A percentile compares a stretch with the other conserved stretches of the same genome.
phyloP scores from a whole-genome alignment of 371 early-diverging fungal species.

The Batkoa obscura region DNA sequence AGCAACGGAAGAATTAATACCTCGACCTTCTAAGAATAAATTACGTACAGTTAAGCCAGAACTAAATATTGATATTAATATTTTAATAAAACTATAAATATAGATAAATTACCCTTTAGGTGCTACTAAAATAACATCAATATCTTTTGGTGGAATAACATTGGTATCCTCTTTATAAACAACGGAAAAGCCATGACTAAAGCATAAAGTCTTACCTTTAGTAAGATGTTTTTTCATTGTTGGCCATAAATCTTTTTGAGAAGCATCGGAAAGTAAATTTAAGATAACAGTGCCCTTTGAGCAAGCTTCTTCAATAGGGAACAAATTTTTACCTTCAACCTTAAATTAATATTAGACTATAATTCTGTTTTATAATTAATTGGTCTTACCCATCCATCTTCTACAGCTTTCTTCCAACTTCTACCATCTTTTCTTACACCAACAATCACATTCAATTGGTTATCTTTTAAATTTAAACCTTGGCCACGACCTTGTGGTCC shows the following conservation, averaged over 20 bases:
- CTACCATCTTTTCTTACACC: slow-evolving; percentile 82
- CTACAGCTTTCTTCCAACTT: slow-evolving; percentile 81
- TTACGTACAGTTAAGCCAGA: slow-evolving; percentile 92
- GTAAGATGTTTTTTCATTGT: slow-evolving; percentile 73
- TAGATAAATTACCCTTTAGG: slow-evolving; percentile 50
- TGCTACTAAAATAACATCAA: slow-evolving; percentile 90
- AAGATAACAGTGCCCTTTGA: slow-evolving; percentile 80
- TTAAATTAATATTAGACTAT: slow-evolving; percentile 18
- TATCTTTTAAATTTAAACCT: slow-evolving; percentile 89
- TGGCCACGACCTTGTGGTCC: slow-evolving; percentile 96
- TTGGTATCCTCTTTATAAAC: slow-evolving; percentile 85
- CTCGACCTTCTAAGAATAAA: slow-evolving; percentile 89
- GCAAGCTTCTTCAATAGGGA: slow-evolving; percentile 81
- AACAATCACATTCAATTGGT: slow-evolving; percentile 87
- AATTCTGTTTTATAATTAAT: neutral
- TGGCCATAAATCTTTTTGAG: slow-evolving; percentile 84
- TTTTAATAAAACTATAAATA: neutral
- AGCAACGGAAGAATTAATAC: slow-evolving; percentile 94
- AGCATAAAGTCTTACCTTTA: slow-evolving; percentile 94
- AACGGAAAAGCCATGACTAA: slow-evolving; percentile 93
- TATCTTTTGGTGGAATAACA: slow-evolving; percentile 74
- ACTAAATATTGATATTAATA: slow-evolving; percentile 11
- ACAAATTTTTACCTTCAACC: slow-evolving; percentile 84
- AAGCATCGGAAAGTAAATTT: slow-evolving; percentile 93
- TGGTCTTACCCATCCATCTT: slow-evolving; percentile 69